Percentiles rank a stretch among this genome's conserved stretches.
Conservation (phyloP, 108 stramenopile species). For the Nitzschia inconspicua region DNA sequence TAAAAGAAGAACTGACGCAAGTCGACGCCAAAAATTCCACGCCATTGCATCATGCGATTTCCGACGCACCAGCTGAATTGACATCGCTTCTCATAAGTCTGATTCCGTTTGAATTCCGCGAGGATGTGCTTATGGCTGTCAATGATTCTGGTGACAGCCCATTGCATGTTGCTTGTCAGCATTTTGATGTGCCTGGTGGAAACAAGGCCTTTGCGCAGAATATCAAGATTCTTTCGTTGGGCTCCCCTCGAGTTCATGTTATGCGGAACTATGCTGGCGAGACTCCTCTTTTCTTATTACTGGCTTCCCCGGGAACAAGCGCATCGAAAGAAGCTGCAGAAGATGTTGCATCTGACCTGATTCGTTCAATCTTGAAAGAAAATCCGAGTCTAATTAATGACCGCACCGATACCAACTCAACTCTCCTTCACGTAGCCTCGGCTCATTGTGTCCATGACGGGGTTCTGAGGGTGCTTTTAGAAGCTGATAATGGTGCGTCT, state of each 20-base stretch:
- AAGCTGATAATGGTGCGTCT: not conserved
- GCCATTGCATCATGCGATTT: conserved; percentile 37
- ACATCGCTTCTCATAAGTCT: conserved; percentile 35
- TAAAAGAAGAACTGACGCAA: conserved; percentile 15
- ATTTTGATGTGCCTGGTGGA: conserved; percentile 15
- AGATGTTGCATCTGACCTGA: conserved; percentile 6
- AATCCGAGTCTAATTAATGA: conserved; percentile 15
- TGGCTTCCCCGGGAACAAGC: conserved; percentile 39
- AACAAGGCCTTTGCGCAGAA: conserved; percentile 9
- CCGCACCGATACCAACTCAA: conserved; percentile 28
- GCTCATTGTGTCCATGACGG: conserved; percentile 41
- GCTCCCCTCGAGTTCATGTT: conserved; percentile 35
- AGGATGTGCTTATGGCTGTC: conserved; percentile 3
- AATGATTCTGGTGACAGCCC: conserved; percentile 54
- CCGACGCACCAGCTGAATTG: conserved; percentile 45
- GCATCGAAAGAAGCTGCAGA: conserved; percentile 6
- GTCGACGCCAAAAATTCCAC: conserved; percentile 3
- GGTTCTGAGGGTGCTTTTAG: conserved; percentile 41
- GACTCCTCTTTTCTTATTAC: conserved; percentile 48
- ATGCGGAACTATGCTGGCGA: conserved; percentile 53
- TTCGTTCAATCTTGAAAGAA: conserved; percentile 12
- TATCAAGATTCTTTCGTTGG: conserved; percentile 33
- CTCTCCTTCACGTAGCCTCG: conserved; percentile 50
- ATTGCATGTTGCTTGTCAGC: conserved; percentile 49
- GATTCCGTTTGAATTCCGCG: conserved; percentile 19